phyloP scores from a whole-genome alignment of 257 asterid species.

The Ehretia macrophylla region DNA sequence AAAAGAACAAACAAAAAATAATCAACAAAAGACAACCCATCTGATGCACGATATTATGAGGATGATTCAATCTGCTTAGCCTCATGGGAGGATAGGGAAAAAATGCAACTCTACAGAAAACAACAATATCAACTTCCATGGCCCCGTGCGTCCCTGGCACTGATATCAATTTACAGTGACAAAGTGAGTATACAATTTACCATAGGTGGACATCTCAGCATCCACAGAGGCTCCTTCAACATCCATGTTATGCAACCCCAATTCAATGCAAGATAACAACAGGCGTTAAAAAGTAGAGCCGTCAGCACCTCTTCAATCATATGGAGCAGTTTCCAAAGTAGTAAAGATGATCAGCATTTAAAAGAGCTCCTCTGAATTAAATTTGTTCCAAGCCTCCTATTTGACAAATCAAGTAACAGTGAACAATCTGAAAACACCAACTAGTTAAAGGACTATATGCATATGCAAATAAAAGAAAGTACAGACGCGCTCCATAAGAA shows the following conservation, averaged over 20 bases:
- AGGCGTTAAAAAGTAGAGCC: slow-evolving; percentile 5
- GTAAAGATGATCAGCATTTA: slow-evolving; percentile 32
- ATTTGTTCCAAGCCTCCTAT: slow-evolving; percentile 99
- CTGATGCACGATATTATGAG: slow-evolving; percentile 22
- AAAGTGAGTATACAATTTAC: neutral
- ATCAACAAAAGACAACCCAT: slow-evolving; percentile 25
- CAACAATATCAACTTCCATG: slow-evolving; percentile 13
- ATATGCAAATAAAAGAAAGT: no score
- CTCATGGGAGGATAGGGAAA: slow-evolving; percentile 30
- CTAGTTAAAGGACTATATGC: no score
- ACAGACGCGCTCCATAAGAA: no score
- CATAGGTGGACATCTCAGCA: neutral
- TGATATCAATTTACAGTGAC: neutral
- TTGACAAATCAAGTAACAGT: slow-evolving; percentile 5
- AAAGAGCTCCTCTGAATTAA: slow-evolving; percentile 99
- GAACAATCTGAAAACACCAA: slow-evolving; percentile 3
- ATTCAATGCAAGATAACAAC: neutral
- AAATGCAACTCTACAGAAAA: slow-evolving; percentile 42
- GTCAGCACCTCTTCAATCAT: slow-evolving; percentile 16
- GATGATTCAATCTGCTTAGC: slow-evolving; percentile 25
- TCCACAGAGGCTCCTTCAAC: no score
- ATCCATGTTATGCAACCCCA: no score
- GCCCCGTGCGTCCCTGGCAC: neutral
- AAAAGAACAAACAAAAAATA: slow-evolving; percentile 6
- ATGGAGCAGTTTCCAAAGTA: slow-evolving; percentile 13